Evolutionary conservation across 2,329 filamentous ascomycete species (phyloP).

Genomic region (Mariannaea elegans): DNA sequence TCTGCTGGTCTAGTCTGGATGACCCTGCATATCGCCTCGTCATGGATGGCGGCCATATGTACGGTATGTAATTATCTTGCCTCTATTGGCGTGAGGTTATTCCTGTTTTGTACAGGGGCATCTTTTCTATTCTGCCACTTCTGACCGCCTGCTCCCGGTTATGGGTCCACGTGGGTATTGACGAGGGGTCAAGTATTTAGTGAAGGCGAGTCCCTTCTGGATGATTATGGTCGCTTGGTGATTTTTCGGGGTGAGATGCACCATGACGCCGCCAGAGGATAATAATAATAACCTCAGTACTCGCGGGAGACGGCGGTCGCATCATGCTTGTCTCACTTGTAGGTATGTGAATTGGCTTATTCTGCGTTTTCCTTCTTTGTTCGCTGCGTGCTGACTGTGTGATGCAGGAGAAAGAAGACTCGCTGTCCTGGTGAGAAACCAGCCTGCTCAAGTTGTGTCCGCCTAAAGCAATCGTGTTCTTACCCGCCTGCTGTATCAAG

Average conservation of each 20-base stretch:
- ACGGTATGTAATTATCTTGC: neutral
- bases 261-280: slow-evolving; percentile 46
- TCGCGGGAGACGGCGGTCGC: slow-evolving; percentile 50
- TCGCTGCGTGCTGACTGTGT: neutral
- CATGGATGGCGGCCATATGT: neutral
- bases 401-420: slow-evolving; percentile 56
- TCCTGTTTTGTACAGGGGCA: neutral
- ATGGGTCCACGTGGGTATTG: neutral
- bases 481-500: slow-evolving; percentile 50
- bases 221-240: neutral
- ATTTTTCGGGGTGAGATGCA: slow-evolving; percentile 16
- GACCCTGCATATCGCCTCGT: neutral
- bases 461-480: slow-evolving; percentile 57
- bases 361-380: neutral
- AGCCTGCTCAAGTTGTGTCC: slow-evolving; percentile 59
- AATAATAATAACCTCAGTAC: slow-evolving; percentile 23
- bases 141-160: neutral
- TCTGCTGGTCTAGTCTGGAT: neutral
- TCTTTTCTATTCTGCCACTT: neutral
- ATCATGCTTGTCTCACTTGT: slow-evolving; percentile 58
- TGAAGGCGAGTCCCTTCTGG: slow-evolving; percentile 29
- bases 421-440: slow-evolving; percentile 62
- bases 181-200: slow-evolving; percentile 20
- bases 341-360: slow-evolving; percentile 44
- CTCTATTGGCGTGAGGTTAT: neutral